A percentile compares a stretch with the other conserved stretches of the same genome.
phyloP scores from a whole-genome alignment of 2,329 filamentous ascomycete genomes.

The Sclerotinia glacialis region DNA sequence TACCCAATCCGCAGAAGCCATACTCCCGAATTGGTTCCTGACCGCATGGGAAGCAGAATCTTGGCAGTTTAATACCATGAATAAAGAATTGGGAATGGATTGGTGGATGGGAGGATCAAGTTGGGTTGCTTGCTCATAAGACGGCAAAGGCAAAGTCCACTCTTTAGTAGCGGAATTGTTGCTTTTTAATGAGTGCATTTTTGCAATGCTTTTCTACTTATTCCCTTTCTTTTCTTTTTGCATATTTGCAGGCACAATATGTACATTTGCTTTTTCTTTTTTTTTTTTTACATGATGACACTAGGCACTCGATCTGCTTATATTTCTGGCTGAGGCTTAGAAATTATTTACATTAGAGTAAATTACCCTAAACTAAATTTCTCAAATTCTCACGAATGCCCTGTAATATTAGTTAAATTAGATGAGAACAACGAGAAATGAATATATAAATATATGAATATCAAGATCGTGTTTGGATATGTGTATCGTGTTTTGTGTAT shows the following conservation, averaged over 20 bases:
- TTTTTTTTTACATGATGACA: not conserved
- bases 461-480: not conserved
- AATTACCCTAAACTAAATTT: not conserved
- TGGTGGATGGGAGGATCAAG: not conserved
- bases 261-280: not conserved
- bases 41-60: constrained; percentile 40
- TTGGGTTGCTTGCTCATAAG: not conserved
- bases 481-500: not conserved
- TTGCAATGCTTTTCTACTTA: not conserved
- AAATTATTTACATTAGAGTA: not conserved
- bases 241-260: not conserved
- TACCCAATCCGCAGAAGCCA: constrained; percentile 52
- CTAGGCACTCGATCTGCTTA: not conserved
- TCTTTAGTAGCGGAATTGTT: not conserved
- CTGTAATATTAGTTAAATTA: not conserved
- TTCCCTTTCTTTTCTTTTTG: not conserved
- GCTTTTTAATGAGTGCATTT: not conserved
- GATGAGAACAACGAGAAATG: not conserved
- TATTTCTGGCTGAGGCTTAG: not conserved
- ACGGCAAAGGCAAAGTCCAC: not conserved
- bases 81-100: not conserved
- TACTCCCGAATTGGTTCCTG: constrained; percentile 60
- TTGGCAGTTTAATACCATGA: not conserved
- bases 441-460: not conserved
- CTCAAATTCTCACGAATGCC: not conserved